Percentiles rank a stretch among this genome's conserved stretches.
Conservation (phyloP, 2,329 filamentous ascomycete species). For the Apiospora saccharicola region DNA sequence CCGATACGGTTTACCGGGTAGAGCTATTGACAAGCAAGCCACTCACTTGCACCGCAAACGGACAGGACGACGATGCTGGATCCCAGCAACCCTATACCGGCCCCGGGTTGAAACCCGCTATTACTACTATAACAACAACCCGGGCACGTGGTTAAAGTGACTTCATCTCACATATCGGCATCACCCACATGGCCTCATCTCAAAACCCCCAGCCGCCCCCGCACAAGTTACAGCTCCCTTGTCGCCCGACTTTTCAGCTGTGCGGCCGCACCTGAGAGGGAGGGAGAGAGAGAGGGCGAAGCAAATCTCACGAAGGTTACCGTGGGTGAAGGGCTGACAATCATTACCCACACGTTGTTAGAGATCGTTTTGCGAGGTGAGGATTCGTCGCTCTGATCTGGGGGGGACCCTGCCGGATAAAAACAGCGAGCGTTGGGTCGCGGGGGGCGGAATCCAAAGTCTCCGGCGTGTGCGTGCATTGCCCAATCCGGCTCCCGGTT, state of each 20-base stretch:
- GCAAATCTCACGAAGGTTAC: background rate
- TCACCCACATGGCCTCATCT: background rate
- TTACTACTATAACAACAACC: background rate
- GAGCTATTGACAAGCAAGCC: background rate
- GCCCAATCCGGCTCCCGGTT: background rate
- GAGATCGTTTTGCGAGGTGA: background rate
- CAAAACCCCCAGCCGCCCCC: background rate
- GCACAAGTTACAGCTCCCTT: background rate
- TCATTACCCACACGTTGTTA: background rate
- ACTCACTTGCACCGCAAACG: background rate
- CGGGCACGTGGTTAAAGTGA: background rate
- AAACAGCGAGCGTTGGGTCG: background rate
- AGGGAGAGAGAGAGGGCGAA: background rate
- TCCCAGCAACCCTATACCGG: background rate
- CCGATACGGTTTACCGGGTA: background rate
- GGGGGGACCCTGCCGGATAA: background rate
- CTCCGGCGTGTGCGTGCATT: background rate
- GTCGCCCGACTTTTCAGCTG: background rate
- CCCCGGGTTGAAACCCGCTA: background rate
- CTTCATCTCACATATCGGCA: background rate
- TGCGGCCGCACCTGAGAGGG: background rate
- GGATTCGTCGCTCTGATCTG: background rate
- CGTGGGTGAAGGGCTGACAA: background rate
- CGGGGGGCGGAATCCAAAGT: background rate
- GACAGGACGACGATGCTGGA: background rate